Evolutionary conservation across 805 yeast species (phyloP).

Genomic region (Candida montana): DNA sequence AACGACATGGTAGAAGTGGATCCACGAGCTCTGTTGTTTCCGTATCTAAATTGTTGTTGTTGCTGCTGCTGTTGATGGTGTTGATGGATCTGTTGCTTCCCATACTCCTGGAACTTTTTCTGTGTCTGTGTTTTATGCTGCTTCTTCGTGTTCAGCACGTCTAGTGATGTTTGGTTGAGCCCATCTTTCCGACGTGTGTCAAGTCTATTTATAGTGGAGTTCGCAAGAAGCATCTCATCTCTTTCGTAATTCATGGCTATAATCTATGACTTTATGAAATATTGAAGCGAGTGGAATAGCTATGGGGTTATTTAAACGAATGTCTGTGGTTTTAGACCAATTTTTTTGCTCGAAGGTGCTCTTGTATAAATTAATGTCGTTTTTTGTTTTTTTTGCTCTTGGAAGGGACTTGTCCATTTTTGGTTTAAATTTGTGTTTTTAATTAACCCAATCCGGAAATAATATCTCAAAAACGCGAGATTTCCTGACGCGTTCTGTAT

Average conservation of each 20-base stretch:
- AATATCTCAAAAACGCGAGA: not conserved
- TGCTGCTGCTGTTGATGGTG: slow-evolving; percentile 8
- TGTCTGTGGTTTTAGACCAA: too few relatives aligned
- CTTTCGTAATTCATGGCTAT: not conserved
- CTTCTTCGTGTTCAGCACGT: slow-evolving; percentile 20
- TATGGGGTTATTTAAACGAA: not conserved
- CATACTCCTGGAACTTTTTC: slow-evolving; percentile 22
- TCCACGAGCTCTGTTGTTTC: not conserved
- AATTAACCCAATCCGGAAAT: slow-evolving; percentile 1
- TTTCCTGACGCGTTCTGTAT: not conserved
- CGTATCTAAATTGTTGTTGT: slow-evolving; percentile 1
- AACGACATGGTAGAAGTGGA: slow-evolving; percentile 7
- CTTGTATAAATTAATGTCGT: too few relatives aligned
- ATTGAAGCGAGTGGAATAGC: too few relatives aligned
- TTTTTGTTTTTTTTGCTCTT: too few relatives aligned
- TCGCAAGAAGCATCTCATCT: not conserved
- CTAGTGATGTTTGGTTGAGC: slow-evolving; percentile 20
- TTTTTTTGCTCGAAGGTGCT: too few relatives aligned
- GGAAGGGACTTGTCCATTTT: not conserved
- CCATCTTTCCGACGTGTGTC: slow-evolving; percentile 22
- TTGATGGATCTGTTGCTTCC: slow-evolving; percentile 15
- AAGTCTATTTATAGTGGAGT: slow-evolving; percentile 7
- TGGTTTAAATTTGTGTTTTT: not conserved
- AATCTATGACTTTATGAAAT: too few relatives aligned
- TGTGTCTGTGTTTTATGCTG: slow-evolving; percentile 22